A percentile compares a stretch with the other conserved stretches of the same genome.
phyloP scores from a whole-genome alignment of 352 stramenopile genomes.

The Elongisporangium undulatum region DNA sequence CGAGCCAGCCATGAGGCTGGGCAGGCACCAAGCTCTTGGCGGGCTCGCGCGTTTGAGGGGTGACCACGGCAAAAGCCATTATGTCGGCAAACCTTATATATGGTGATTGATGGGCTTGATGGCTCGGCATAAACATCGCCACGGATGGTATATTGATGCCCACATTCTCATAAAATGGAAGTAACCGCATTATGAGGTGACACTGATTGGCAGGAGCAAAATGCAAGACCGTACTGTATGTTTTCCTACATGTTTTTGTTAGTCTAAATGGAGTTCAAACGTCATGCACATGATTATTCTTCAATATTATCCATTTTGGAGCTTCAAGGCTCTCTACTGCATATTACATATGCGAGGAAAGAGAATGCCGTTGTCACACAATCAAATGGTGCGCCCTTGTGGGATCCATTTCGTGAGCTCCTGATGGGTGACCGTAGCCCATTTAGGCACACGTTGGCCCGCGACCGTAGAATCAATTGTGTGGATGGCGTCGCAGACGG shows the following conservation, averaged over 20 bases:
- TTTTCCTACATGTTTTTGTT: background rate
- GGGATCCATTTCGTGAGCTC: background rate
- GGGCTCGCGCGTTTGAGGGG: background rate
- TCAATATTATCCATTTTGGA: no score
- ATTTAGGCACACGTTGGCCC: background rate
- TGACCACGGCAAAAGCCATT: background rate
- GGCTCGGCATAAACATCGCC: no score
- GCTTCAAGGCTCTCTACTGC: no score
- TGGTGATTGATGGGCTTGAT: background rate
- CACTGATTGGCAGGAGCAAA: background rate
- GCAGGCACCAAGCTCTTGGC: background rate
- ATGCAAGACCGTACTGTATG: background rate
- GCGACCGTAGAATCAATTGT: background rate
- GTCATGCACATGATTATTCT: no score
- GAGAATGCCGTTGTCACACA: background rate
- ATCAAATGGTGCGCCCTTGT: background rate
- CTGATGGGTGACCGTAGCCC: background rate
- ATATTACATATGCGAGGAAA: background rate
- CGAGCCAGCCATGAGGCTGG: background rate
- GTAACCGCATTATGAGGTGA: background rate
- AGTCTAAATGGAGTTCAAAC: no score
- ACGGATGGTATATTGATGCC: background rate
- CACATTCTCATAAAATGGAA: background rate
- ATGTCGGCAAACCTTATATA: background rate
- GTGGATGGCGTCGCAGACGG: background rate